Evolutionary conservation across 805 yeast species (phyloP).

Genomic region (Ogataea dorogensis): DNA sequence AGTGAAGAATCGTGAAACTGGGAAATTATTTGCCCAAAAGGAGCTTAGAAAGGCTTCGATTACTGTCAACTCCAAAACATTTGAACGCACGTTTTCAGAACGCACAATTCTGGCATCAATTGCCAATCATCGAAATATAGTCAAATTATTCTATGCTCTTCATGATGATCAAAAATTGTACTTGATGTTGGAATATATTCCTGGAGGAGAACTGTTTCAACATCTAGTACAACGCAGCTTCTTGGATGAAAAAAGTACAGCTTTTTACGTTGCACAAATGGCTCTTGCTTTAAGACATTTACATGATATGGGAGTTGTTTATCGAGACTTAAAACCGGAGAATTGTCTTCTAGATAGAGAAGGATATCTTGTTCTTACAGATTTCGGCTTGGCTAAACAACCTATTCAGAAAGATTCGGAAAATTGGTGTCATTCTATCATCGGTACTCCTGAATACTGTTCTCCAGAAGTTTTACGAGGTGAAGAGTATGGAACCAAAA

Average conservation of each 20-base stretch:
- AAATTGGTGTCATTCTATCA: slow-evolving; percentile 52
- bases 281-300: slow-evolving; percentile 72
- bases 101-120: slow-evolving; percentile 60
- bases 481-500: slow-evolving; percentile 67
- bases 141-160: slow-evolving; percentile 76
- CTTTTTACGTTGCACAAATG: slow-evolving; percentile 79
- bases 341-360: slow-evolving; percentile 71
- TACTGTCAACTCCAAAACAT: slow-evolving; percentile 46
- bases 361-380: slow-evolving; percentile 81
- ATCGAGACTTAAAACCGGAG: slow-evolving; percentile 87
- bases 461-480: slow-evolving; percentile 87
- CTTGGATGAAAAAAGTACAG: slow-evolving; percentile 56
- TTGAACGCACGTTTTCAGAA: slow-evolving; percentile 78
- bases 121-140: slow-evolving; percentile 77
- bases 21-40: slow-evolving; percentile 76
- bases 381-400: slow-evolving; percentile 72
- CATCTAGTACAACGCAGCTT: slow-evolving; percentile 48
- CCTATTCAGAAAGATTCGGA: slow-evolving; percentile 30
- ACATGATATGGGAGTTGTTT: slow-evolving; percentile 76
- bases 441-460: slow-evolving; percentile 81
- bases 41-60: slow-evolving; percentile 79
- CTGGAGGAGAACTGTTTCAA: slow-evolving; percentile 84
- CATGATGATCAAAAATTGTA: slow-evolving; percentile 76
- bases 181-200: slow-evolving; percentile 73
- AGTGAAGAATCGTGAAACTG: slow-evolving; percentile 60